A percentile compares a stretch with the other conserved stretches of the same genome.
These are phyloP conservation scores for Nasturtium officinale DNA, from an alignment of 345 rosid genomes.

Conservation along the genomic window DNA sequence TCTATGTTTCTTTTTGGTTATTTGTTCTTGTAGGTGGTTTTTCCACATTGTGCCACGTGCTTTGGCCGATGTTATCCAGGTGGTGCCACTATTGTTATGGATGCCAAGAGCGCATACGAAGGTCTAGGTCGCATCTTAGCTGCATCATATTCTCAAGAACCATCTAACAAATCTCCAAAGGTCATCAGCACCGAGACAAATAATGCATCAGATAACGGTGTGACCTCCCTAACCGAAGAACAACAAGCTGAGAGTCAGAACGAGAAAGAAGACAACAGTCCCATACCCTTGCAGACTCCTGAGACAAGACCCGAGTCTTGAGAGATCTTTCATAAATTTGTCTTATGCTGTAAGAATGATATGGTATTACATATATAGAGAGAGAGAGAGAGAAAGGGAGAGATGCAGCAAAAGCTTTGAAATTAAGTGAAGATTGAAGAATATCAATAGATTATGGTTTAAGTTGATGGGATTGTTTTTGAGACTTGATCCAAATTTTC, in stretches of 20 bases:
- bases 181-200: conserved; percentile 6
- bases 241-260: conserved; percentile 33
- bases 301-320: conserved; percentile 37
- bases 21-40: conserved; percentile 61
- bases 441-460: conserved; percentile 7
- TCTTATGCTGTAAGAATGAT: conserved; percentile 15
- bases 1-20: neutral
- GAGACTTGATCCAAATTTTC: neutral
- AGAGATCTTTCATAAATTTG: neutral
- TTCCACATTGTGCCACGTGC: conserved; percentile 82
- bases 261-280: conserved; percentile 35
- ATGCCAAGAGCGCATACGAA: conserved; percentile 66
- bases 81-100: conserved; percentile 73
- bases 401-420: neutral
- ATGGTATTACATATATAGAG: neutral
- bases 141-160: conserved; percentile 56
- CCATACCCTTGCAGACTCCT: conserved; percentile 13
- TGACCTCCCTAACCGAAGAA: conserved; percentile 47
- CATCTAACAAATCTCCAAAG: conserved; percentile 48
- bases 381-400: neutral
- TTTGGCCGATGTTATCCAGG: conserved; percentile 93
- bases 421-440: neutral
- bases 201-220: conserved; percentile 57
- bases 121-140: conserved; percentile 63
- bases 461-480: conserved; percentile 1